phyloP scores from a whole-genome alignment of 495 filamentous ascomycete species.

The Thozetella sp. region DNA sequence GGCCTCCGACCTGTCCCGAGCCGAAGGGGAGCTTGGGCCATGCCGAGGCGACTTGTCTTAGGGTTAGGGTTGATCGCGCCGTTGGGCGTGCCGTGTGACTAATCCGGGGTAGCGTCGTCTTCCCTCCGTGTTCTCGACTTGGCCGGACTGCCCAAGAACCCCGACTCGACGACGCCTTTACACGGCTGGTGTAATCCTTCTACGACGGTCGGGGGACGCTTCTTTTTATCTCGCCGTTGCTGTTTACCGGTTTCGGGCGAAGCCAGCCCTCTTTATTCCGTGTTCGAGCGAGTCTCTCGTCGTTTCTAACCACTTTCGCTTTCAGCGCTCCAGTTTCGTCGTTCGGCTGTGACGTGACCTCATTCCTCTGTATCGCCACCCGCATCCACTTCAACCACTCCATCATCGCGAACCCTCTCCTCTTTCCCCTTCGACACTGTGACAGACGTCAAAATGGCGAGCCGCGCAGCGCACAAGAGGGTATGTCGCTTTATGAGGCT shows the following conservation, averaged over 20 bases:
- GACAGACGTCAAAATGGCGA: slow-evolving; percentile 74
- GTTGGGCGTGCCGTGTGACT: too few relatives aligned
- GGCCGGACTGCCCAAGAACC: too few relatives aligned
- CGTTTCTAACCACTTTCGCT: neutral
- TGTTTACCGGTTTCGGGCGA: too few relatives aligned
- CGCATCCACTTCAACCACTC: neutral
- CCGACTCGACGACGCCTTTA: too few relatives aligned
- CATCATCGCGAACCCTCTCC: neutral
- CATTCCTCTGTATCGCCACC: neutral
- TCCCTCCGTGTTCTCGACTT: too few relatives aligned
- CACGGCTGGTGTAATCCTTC: too few relatives aligned
- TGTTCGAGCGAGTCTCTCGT: neutral
- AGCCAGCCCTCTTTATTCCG: too few relatives aligned
- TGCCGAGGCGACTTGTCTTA: neutral
- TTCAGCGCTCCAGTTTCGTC: neutral
- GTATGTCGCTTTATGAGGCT: slow-evolving; percentile 49
- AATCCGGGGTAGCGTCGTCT: too few relatives aligned
- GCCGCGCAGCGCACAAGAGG: slow-evolving; percentile 80
- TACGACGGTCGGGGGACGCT: too few relatives aligned
- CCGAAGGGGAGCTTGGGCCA: neutral
- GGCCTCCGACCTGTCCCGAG: neutral
- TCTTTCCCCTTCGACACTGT: slow-evolving; percentile 37
- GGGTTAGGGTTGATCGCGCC: too few relatives aligned
- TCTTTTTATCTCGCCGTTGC: too few relatives aligned
- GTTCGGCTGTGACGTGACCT: neutral